These are phyloP conservation scores for Triticum urartu DNA, from an alignment of 176 grass and related monocot genomes.

Conservation along the genomic window DNA sequence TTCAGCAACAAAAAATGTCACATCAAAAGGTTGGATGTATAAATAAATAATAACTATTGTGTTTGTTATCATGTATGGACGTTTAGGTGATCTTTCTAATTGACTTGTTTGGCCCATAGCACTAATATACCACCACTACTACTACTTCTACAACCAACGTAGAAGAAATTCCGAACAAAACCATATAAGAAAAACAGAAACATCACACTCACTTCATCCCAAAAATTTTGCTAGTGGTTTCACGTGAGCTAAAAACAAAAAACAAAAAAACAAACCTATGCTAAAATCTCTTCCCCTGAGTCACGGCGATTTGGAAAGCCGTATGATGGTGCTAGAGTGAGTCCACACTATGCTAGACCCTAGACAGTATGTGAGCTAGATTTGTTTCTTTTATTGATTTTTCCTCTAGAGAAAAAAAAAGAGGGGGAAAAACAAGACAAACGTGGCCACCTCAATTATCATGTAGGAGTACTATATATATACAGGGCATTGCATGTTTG, in stretches of 20 bases:
- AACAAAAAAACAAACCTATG: neutral
- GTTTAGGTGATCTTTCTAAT: neutral
- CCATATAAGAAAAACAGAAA: slow-evolving; percentile 18
- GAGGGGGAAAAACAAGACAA: slow-evolving; percentile 6
- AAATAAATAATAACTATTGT: neutral
- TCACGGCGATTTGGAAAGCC: slow-evolving; percentile 24
- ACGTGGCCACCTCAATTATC: slow-evolving; percentile 42
- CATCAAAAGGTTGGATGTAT: neutral
- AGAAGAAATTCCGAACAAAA: slow-evolving; percentile 11
- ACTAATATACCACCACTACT: slow-evolving; percentile 11
- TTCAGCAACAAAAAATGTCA: neutral
- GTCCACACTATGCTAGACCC: slow-evolving; percentile 32
- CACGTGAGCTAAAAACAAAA: neutral
- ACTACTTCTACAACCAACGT: slow-evolving; percentile 5
- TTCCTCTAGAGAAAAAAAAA: neutral
- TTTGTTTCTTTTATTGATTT: neutral
- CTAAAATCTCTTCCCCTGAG: neutral
- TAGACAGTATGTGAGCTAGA: slow-evolving; percentile 38
- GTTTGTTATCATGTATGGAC: neutral
- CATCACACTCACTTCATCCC: slow-evolving; percentile 28
- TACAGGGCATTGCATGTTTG: slow-evolving; percentile 28
- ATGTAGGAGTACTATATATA: slow-evolving; percentile 14
- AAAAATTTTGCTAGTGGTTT: neutral
- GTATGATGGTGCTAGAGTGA: neutral
- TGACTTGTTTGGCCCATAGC: slow-evolving; percentile 11